These are phyloP conservation scores for Zygoascus flipseniorum DNA, from an alignment of 805 yeast genomes.

Conservation along the genomic window DNA sequence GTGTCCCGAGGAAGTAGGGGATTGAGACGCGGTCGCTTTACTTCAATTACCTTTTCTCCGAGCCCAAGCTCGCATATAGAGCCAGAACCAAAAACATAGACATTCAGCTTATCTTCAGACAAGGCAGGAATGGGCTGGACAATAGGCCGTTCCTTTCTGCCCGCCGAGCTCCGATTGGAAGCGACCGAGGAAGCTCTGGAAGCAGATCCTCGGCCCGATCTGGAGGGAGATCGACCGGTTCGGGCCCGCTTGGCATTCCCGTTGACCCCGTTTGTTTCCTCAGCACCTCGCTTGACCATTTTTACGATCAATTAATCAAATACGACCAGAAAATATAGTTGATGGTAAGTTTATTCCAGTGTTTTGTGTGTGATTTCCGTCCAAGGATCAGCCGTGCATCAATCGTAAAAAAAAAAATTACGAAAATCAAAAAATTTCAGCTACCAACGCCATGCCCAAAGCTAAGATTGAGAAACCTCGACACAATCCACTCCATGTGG, in stretches of 20 bases:
- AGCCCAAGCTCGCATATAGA: slow-evolving; percentile 95
- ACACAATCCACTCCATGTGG: slow-evolving; percentile 75
- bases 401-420: neutral
- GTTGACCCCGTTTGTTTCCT: neutral
- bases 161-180: neutral
- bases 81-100: slow-evolving; percentile 94
- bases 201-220: neutral
- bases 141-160: neutral
- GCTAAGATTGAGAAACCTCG: slow-evolving; percentile 36
- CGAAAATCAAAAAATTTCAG: neutral
- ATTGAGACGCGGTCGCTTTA: slow-evolving; percentile 90
- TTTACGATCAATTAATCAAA: neutral
- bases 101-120: slow-evolving; percentile 48
- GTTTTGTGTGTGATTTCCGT: neutral
- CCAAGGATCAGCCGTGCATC: neutral
- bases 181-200: neutral
- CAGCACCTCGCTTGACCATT: neutral
- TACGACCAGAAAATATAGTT: too few species aligned
- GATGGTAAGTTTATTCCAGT: neutral
- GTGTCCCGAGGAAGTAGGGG: slow-evolving; percentile 58
- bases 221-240: neutral
- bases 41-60: slow-evolving; percentile 94
- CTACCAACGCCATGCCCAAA: slow-evolving; percentile 12
- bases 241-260: slow-evolving; percentile 1
- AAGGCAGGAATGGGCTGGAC: slow-evolving; percentile 15